Base-by-base conservation (phyloP, 768 basidiomycete genomes). In the Epithele typhae region DNA sequence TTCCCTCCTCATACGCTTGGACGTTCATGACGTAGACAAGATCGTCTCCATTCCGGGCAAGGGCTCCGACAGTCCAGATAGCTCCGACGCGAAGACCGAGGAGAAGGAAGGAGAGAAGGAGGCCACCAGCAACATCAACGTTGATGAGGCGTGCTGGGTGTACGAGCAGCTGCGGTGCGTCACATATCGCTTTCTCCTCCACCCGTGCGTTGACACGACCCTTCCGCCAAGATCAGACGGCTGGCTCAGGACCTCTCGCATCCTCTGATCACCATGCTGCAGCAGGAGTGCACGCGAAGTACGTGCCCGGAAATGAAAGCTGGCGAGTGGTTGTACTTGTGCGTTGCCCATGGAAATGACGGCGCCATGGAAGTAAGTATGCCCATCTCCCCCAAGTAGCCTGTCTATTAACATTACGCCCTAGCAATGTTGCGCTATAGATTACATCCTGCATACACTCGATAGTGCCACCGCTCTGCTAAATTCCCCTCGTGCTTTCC, bases 231-330 rank as follows among this genome's bases (percentile, higher is more conserved):
- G 11, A 40, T 14, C 48, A 93, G 91, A 58, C 88, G 92, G 18
- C 78, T 94, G 10, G 88, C 90, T 5, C 87, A 90, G 64, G 92
- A 94, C 63, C 73, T 94, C 25, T 82, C 87, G 0, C 84, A 91
- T 57, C 90, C 91, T 4, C 73, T 92, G 34, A 87, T 94, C 37
- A 88, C 86, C 1, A 82, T 81, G 61, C 69, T 93, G 33, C 91
- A 92, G 61, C 82, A 85, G 56, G 89, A 91, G 63, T 98, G 94
- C 62, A 90, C 84, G 11, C 80, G 89, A 32, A 68, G 76, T 27
- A 79, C 85, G 9, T 99, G 95, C 72, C 91, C 93, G 1, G 86
- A 95, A 68, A 99, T 99, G 95, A 94, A 94, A 65, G 93, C 94
- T n/a, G 91, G 90, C 45, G 92, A 97, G 71, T 97, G 95, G 95